phyloP scores from a whole-genome alignment of 257 asterid genomes.

The Orobanche coerulescens region DNA sequence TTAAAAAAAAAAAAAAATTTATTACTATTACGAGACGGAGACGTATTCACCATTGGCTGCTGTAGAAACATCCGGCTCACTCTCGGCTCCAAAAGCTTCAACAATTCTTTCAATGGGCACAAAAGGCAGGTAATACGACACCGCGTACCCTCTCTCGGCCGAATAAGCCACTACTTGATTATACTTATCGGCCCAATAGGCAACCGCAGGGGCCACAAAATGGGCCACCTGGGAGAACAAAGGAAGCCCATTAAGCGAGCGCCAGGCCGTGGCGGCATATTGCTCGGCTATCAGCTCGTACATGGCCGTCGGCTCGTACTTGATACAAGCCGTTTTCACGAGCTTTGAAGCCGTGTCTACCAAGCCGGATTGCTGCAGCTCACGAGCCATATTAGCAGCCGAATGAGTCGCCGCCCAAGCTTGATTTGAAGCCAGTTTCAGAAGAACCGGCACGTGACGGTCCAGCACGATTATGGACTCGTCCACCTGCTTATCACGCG shows the following conservation, averaged over 20 bases:
- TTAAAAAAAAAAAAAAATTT: too few relatives aligned
- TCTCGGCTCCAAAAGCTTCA: conserved; percentile 40
- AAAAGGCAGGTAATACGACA: conserved; percentile 48
- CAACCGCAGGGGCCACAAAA: conserved; percentile 62
- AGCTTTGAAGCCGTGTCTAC: conserved; percentile 22
- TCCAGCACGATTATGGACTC: conserved; percentile 40
- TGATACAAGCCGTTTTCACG: conserved; percentile 32
- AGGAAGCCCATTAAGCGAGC: conserved; percentile 47
- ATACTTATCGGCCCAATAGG: conserved; percentile 73
- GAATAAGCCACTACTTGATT: conserved; percentile 39
- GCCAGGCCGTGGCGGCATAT: conserved; percentile 56
- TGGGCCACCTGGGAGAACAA: conserved; percentile 62
- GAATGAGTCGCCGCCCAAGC: conserved; percentile 37
- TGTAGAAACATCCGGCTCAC: conserved; percentile 26
- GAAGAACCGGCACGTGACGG: conserved; percentile 39
- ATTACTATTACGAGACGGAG: conserved; percentile 16
- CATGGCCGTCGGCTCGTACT: conserved; percentile 29
- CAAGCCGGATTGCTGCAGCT: conserved; percentile 47
- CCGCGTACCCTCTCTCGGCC: conserved; percentile 37
- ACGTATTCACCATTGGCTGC: conserved; percentile 27
- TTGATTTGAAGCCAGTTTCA: conserved; percentile 35
- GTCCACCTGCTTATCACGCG: conserved; percentile 18
- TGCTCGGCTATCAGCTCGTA: conserved; percentile 48
- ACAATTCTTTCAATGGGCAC: conserved; percentile 64
- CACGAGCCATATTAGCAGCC: conserved; percentile 45